These are phyloP conservation scores for Cryptosporidium andersoni DNA, from an alignment of 169 alveolate species.

Conservation along the genomic window DNA sequence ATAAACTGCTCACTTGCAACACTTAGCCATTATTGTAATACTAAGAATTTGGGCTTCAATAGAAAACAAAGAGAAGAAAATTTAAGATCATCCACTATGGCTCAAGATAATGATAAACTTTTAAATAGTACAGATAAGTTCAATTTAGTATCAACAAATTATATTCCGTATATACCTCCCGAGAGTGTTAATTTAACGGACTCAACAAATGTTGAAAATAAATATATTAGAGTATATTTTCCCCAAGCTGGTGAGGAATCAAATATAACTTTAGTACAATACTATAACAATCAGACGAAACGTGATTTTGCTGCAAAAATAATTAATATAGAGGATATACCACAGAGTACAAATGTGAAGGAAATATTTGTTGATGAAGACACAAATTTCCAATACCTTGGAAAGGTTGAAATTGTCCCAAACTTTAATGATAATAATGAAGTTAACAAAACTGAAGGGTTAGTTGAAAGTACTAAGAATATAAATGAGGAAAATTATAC, in stretches of 20 bases:
- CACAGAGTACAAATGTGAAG: constrained; percentile 3
- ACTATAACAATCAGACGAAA: constrained; percentile 38
- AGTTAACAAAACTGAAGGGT: neutral
- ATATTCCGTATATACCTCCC: constrained; percentile 26
- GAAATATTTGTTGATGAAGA: constrained; percentile 23
- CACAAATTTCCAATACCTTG: constrained; percentile 51
- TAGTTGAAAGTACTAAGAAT: neutral
- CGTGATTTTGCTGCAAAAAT: constrained; percentile 65
- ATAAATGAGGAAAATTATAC: neutral
- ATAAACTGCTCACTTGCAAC: constrained; percentile 51
- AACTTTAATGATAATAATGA: neutral
- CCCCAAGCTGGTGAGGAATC: constrained; percentile 63
- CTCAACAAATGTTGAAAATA: neutral
- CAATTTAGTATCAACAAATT: constrained; percentile 22
- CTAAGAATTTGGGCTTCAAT: neutral
- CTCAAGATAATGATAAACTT: neutral
- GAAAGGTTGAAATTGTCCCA: constrained; percentile 48
- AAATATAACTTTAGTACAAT: constrained; percentile 31
- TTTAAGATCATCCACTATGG: neutral
- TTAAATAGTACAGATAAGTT: neutral
- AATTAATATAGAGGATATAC: constrained; percentile 25
- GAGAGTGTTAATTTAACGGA: neutral
- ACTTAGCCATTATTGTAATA: constrained; percentile 7
- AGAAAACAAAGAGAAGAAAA: neutral
- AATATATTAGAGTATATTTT: constrained; percentile 42